Evolutionary conservation across 176 grass and related monocot species (phyloP), one percentile per base, ranked within the genome.

Genomic region (Phoenix dactylifera): DNA sequence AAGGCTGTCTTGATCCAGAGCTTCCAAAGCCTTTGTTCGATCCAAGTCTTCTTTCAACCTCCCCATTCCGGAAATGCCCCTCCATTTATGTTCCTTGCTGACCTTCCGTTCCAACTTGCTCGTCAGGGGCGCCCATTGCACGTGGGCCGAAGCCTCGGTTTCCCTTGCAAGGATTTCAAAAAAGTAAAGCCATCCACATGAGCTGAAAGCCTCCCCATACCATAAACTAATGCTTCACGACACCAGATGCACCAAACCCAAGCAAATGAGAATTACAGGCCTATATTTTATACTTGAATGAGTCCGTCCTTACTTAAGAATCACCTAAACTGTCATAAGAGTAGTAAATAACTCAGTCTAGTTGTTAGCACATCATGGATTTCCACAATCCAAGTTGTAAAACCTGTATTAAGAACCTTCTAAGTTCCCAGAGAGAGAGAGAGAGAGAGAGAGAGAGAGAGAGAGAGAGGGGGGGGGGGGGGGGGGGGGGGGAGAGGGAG

Each of bases 281-380:
- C 57, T 32, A 60, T 60, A 60, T 39, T 59, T 26, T 59, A 59
- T 59, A 16, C 14, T 16, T 26, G 5, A 16, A 59, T 59, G 23
- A 59, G 23, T 30, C 23, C 55, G 3, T 16, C 30, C 4, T 9
- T 3, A 16, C 10, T 26, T 59, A 60, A 18, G 7, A 3, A 60
- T 60, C 24, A 18, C 17, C 26, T 15, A 28, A 60, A 52, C 24
- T 58, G 18, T 58, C 39, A 18, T 24, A 57, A 67, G 26, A 49
- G 51, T 22, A 67, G 65, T 65, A 26, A 66, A 53, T 74, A 74
- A 62, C 59, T 70, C 77, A 51, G 60, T 44, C 83, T 81, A 86
- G 69, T 57, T 67, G 67, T 76, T 74, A 66, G 22, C 58, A 74
- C 65, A 53, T 49, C 70, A 78, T 67, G 52, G 56, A 62, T 82